Percentiles rank a stretch among this genome's conserved stretches.
Conservation (phyloP, 2,329 filamentous ascomycete genomes). For the Curvularia lunata region DNA sequence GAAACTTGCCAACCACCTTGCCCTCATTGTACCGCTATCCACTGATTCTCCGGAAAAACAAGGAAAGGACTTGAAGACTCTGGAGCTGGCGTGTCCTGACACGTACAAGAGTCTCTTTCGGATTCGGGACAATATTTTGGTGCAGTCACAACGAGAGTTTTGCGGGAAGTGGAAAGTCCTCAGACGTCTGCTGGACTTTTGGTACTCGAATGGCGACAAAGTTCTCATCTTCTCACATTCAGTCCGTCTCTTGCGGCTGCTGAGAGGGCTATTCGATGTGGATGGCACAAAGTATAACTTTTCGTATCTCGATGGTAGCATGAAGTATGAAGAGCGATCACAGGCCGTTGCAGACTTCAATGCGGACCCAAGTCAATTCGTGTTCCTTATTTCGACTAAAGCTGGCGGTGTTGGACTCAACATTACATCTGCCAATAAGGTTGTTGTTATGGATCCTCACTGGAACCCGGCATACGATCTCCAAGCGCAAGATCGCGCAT, state of each 20-base stretch:
- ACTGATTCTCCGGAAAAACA: slow-evolving; percentile 74
- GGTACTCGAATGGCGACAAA: slow-evolving; percentile 89
- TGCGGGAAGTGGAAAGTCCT: slow-evolving; percentile 97
- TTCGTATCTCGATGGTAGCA: slow-evolving; percentile 85
- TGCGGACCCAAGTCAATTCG: slow-evolving; percentile 82
- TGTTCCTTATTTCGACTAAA: slow-evolving; percentile 93
- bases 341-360: slow-evolving; percentile 90
- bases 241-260: slow-evolving; percentile 80
- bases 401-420: slow-evolving; percentile 94
- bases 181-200: slow-evolving; percentile 84
- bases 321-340: slow-evolving; percentile 83
- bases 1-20: slow-evolving; percentile 92
- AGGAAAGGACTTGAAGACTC: slow-evolving; percentile 73
- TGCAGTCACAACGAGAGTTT: slow-evolving; percentile 84
- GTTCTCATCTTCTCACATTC: slow-evolving; percentile 95
- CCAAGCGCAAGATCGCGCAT: slow-evolving; percentile 94
- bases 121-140: slow-evolving; percentile 77
- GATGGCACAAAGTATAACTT: slow-evolving; percentile 81
- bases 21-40: slow-evolving; percentile 75
- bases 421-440: slow-evolving; percentile 97
- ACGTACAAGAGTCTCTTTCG: slow-evolving; percentile 76
- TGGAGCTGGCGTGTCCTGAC: slow-evolving; percentile 76
- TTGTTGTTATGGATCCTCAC: slow-evolving; percentile 94
- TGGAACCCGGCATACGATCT: slow-evolving; percentile 97
- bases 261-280: slow-evolving; percentile 83